These are phyloP conservation scores for Puccinia hordei DNA, from an alignment of 1,284 basidiomycete species.

Conservation along the genomic window DNA sequence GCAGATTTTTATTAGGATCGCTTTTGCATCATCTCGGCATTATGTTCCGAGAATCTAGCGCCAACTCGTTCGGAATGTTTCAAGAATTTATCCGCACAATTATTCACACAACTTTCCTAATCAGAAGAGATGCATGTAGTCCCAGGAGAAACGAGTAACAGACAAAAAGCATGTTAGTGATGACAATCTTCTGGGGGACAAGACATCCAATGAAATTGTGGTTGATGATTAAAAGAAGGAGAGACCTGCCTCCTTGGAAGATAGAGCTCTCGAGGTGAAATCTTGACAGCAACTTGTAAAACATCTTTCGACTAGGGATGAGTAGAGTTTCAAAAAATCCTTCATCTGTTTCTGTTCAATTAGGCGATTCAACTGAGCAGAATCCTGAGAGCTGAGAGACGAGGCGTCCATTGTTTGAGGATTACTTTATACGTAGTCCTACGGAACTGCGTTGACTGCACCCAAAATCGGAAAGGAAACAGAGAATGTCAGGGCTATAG, in stretches of 20 bases:
- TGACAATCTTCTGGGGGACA: neutral
- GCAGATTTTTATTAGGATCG: neutral
- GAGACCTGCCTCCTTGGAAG: conserved; percentile 79
- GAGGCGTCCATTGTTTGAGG: conserved; percentile 34
- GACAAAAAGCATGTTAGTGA: neutral
- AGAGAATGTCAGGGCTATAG: too few species aligned
- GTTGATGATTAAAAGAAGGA: too few species aligned
- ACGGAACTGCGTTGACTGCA: too few species aligned
- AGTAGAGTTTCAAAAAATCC: conserved; percentile 94
- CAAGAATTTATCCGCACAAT: conserved; percentile 86
- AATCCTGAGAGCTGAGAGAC: conserved; percentile 36
- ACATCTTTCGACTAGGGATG: conserved; percentile 91
- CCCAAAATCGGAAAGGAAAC: neutral
- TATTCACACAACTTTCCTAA: conserved; percentile 65
- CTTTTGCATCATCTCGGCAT: conserved; percentile 63
- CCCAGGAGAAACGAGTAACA: neutral
- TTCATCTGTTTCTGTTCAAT: conserved; percentile 73
- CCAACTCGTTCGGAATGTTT: conserved; percentile 95
- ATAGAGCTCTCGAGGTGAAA: conserved; percentile 90
- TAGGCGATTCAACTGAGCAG: conserved; percentile 25
- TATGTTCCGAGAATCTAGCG: conserved; percentile 84
- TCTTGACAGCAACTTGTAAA: conserved; percentile 94
- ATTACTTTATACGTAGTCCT: too few species aligned
- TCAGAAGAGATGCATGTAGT: neutral
- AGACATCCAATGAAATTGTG: conserved; percentile 11